A percentile compares a stretch with the other conserved stretches of the same genome.
phyloP scores from a whole-genome alignment of 1,284 basidiomycete genomes.

The Baeospora myosura region DNA sequence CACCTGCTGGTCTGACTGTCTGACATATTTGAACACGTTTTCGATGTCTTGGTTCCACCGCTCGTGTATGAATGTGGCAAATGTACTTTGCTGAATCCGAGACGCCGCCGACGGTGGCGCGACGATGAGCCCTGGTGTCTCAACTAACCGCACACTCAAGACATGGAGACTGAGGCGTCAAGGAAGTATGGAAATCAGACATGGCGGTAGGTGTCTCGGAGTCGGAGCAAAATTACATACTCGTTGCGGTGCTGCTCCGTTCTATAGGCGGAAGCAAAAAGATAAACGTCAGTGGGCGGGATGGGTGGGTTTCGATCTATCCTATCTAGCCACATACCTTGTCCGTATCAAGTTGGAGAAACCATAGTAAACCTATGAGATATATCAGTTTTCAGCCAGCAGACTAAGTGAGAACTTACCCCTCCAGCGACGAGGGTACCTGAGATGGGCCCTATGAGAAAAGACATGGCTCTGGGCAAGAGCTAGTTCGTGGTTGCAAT shows the following conservation, averaged over 20 bases:
- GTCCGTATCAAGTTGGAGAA: conserved; percentile 52
- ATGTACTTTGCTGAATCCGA: conserved; percentile 36
- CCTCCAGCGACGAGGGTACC: conserved; percentile 53
- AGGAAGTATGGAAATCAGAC: background rate
- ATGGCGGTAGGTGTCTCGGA: too few relatives aligned
- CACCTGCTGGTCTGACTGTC: conserved; percentile 34
- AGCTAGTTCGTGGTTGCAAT: background rate
- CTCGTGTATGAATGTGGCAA: conserved; percentile 35
- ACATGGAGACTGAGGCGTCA: conserved; percentile 33
- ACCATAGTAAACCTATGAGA: conserved; percentile 48
- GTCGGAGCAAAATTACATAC: conserved; percentile 25
- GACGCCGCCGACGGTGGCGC: conserved; percentile 45
- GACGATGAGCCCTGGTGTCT: conserved; percentile 33
- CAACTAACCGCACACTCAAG: conserved; percentile 39
- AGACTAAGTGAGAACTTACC: conserved; percentile 24
- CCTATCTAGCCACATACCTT: conserved; percentile 26
- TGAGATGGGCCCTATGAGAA: conserved; percentile 47
- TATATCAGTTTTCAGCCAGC: background rate
- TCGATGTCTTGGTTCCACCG: conserved; percentile 49
- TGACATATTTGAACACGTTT: conserved; percentile 30
- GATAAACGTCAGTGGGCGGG: background rate
- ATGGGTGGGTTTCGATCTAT: conserved; percentile 3
- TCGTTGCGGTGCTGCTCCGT: conserved; percentile 44
- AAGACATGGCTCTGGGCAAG: conserved; percentile 30
- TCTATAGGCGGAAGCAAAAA: conserved; percentile 26